Base-by-base conservation (phyloP, 2,329 filamentous ascomycete species). In the Blastomyces silverae region DNA sequence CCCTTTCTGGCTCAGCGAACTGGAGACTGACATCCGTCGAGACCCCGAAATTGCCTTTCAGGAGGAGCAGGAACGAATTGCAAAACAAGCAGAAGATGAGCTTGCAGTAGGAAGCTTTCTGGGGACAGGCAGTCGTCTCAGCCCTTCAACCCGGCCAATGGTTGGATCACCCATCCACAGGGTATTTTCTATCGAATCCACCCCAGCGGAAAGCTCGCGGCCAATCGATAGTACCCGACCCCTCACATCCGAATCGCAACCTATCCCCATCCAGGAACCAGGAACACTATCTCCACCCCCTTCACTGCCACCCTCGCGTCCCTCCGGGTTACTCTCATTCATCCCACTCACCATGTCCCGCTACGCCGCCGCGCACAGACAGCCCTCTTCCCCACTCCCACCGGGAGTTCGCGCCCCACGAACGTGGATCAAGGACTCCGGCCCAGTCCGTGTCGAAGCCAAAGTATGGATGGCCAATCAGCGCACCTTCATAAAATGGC, bases 401-500 rank as follows among this genome's bases (percentile, higher is more conserved):
- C 89, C 92, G 34, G 94, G 94, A 42, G 91, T 99, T n/a, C 85
- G 85, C 28, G 87, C 95, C 73, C 94, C 94, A 1, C 86, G 84
- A 10, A 83, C 87, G 69, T 95, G 93, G 87, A 90, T 99, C 82
- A 99, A 99, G 81, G 95, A 99, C 77, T 85, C 89, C 44, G 93
- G 94, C 2, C 90, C 92, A 46, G 84, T 97, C 69, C 89, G 92
- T 74, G 91, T 99, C 65, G 94, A 99, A 79, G 92, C 91, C 67
- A 99, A 99, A 79, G 93, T 99, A 39, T 99, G 94, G 93, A 87
- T 99, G 65, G 94, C 94, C 64, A 99, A 99, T 77, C 93, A 99
- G 79, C 89, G 94, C 67, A 99, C 94, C 0, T 99, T 97, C 75
- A 88, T 99, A 77, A 97, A 97, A 78, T 99, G 94, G 94, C 91